Base-by-base conservation (phyloP, 129 eudicot species). In the Flaveria sonorensis region DNA sequence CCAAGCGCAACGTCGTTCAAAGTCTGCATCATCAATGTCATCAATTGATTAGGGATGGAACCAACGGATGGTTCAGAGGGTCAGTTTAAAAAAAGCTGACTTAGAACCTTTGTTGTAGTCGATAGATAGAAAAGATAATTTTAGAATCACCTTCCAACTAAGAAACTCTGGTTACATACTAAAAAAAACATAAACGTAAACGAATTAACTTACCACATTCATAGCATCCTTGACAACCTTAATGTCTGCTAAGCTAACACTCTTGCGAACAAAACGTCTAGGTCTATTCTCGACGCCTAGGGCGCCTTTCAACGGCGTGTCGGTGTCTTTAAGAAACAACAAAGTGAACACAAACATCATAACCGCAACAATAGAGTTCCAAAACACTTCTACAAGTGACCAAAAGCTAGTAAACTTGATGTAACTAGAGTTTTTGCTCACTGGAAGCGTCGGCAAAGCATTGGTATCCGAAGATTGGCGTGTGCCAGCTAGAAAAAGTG, bases 1-100 rank as follows among this genome's bases (percentile, higher is more conserved):
- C 87, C 90, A 55, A 86, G 75, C 9, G 77, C 84, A n/a, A 86
- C 87, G 10, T 86, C 90, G 26, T 86, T 86, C 45, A 83, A 12
- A 10, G 87, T 86, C 85, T 86, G 75, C 71, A 56, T 18, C 26
- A 18, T 56, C 1, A 52, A 48, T 2, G n/a, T 2, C 18, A 13
- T 3, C n/a, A 4, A 48, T 48, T 4, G 16, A 48, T 6, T 9
- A 36, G 40, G 40, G 40, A 6, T 6, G 7, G 7, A 36, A 32
- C 39, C 32, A 28, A 28, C 0, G 32, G 32, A 28, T 28, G 32
- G 40, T 36, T 6, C 1, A 36, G 1, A 36, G 40, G 40, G 40
- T 36, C 40, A 4, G 6, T 36, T 36, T 36, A 36, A 36, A 36
- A 24, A 36, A 36, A 36, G 6, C 6, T 36, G 7, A 36, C 1